Evolutionary conservation across 164 flowering plant species (phyloP), one percentile per base, ranked within the genome.

Genomic region (Brasenia schreberi): DNA sequence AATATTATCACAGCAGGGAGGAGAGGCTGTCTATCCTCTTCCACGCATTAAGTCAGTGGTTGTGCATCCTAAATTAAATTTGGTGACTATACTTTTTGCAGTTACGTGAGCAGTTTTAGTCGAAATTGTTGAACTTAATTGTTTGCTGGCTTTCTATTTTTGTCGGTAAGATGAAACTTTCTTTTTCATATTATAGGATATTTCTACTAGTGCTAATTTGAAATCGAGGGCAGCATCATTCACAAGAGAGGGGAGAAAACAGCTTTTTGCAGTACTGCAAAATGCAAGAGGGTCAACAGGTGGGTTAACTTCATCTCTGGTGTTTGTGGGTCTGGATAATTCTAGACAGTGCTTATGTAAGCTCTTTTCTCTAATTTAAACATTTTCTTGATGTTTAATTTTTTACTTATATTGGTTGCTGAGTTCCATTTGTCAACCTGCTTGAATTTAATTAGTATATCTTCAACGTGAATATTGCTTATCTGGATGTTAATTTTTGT

Each of bases 281-380:
- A 87, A 86, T 84, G 99, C 97, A 12, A 83, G 96, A 77, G 99
- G 99, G 75, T 92, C 99, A 70, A 87, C 99, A 87, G 99, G 99
- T 95, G 66, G 60, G 43, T 70, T 42, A 5, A 42, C 53, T 45
- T 45, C 53, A 7, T 45, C 7, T 45, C 53, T 45, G 53, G 11
- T 45, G 53, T 45, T 45, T 2, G 12, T 12, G 12, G 12, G 53
- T 23, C 27, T 23, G 27, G 27, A 23, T 23, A 23, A 23, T 23
- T 23, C 27, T 23, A 23, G 27, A 23, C 27, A 23, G 27, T 23
- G 27, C 2, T 23, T 23, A 23, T 23, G 27, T 23, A 23, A 23
- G 27, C 27, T 23, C 27, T 23, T 23, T 23, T 23, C 27, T 23
- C 27, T 23, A 23, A 23, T 23, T 23, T 23, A 23, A 23, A 23